A percentile compares a stretch with the other conserved stretches of the same genome.
These are phyloP conservation scores for Ceratocystis harringtonii DNA, from an alignment of 2,329 filamentous ascomycete genomes.

Conservation along the genomic window DNA sequence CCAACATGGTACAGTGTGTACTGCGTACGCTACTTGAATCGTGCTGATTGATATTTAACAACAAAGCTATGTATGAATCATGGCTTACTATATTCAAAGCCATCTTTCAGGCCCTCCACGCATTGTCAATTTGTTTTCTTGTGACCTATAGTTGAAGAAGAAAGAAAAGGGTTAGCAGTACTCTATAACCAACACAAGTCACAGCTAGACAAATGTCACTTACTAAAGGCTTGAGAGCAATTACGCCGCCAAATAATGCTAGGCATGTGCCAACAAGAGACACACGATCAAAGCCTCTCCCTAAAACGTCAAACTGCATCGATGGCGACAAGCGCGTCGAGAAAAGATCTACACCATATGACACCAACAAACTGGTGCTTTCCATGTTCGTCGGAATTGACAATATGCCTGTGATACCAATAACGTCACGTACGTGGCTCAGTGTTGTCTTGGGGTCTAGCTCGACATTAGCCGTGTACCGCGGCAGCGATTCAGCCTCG, in stretches of 20 bases:
- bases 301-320: conserved; percentile 78
- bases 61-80: neutral
- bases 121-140: conserved; percentile 52
- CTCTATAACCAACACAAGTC: neutral
- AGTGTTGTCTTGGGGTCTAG: conserved; percentile 70
- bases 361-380: conserved; percentile 80
- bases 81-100: neutral
- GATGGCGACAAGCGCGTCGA: conserved; percentile 77
- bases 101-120: conserved; percentile 34
- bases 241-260: conserved; percentile 61
- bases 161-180: conserved; percentile 23
- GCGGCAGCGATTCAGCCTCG: conserved; percentile 63
- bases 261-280: conserved; percentile 72
- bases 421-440: conserved; percentile 66
- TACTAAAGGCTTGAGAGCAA: conserved; percentile 74
- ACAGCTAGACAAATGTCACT: conserved; percentile 24
- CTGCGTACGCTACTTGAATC: neutral
- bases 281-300: conserved; percentile 84
- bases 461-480: conserved; percentile 62
- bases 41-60: neutral
- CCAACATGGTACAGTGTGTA: neutral
- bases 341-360: conserved; percentile 78
- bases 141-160: conserved; percentile 29
- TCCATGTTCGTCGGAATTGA: conserved; percentile 69
- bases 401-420: conserved; percentile 59